Base-by-base conservation (phyloP, 305 asterid species). In the Fraxinus xanthoxyloides region DNA sequence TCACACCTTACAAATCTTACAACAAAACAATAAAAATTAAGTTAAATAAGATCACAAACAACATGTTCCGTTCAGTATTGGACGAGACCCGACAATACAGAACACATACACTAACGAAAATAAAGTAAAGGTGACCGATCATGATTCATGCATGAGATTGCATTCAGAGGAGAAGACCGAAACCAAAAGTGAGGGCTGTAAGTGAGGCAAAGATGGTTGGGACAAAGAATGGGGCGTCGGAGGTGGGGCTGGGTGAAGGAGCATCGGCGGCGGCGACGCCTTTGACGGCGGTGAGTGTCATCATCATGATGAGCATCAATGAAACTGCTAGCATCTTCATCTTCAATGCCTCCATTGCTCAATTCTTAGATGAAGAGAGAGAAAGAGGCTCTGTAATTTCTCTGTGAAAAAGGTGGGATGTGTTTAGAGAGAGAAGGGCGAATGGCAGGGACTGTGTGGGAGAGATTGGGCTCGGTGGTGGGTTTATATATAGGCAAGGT, bases 171-270 rank as follows among this genome's bases (percentile, higher is more conserved):
- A 76, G 67, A 6, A 76, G 79, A 43, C 74, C 74, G n/a, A 67
- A 67, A 28, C 79, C 79, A 43, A 46, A 76, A 28, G 67, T 67
- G 5, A 76, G 65, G 61, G 79, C 79, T 19, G 61, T 9, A 54
- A 76, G 67, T 28, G 79, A 46, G 40, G 79, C 79, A n/a, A 76
- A 26, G 23, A 46, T 4, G 79, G 79, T 46, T 28, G 79, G 79
- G 67, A 76, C 61, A 31, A 76, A 46, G 35, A 76, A 43, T 19
- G 67, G 13, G 38, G 21, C 74, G 38, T 48, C 69, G 12, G 79
- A 76, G 67, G 79, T 24, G 23, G 79, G 79, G 67, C 79, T 76
- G 40, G 79, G 79, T 10, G 79, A 48, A 3, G 79, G 79, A 43
- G 65, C 79, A 23, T 76, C 79, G 1, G 67, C 67, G 63, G 67